Conservation (phyloP, 371 early-diverging fungal species). For the Lichtheimia hyalospora region DNA sequence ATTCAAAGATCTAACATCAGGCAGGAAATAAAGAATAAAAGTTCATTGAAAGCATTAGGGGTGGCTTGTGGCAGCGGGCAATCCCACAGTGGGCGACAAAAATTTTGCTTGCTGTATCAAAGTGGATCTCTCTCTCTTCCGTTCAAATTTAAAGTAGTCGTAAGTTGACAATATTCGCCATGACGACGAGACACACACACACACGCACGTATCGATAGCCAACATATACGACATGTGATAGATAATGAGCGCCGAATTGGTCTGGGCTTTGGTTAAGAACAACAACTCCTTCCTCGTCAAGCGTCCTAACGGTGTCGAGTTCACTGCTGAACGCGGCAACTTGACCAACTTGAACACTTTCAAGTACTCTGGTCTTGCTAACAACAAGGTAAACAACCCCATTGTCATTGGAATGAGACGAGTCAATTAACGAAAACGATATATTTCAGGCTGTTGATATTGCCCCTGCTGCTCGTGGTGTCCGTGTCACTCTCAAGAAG, state of each 20-base stretch:
- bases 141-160: conserved; percentile 4
- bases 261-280: conserved; percentile 85
- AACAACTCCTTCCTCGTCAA: conserved; percentile 88
- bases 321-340: conserved; percentile 84
- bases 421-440: too few species aligned
- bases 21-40: not conserved
- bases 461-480: conserved; percentile 62
- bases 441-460: conserved; percentile 62
- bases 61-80: too few species aligned
- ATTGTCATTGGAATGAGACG: not conserved
- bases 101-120: too few species aligned
- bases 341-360: conserved; percentile 81
- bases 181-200: not conserved
- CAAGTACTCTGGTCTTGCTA: conserved; percentile 87
- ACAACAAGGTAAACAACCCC: conserved; percentile 59
- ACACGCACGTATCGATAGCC: not conserved
- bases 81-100: too few species aligned
- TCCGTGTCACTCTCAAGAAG: conserved; percentile 67
- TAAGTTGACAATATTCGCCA: not conserved
- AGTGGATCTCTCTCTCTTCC: not conserved
- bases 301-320: conserved; percentile 64
- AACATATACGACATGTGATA: conserved; percentile 14
- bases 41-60: not conserved
- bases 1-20: conserved; percentile 67
- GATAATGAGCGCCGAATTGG: conserved; percentile 70